A percentile compares a stretch with the other conserved stretches of the same genome.
phyloP scores from a whole-genome alignment of 1,139 yeast genomes.

The Meyerozyma smithsonii region DNA sequence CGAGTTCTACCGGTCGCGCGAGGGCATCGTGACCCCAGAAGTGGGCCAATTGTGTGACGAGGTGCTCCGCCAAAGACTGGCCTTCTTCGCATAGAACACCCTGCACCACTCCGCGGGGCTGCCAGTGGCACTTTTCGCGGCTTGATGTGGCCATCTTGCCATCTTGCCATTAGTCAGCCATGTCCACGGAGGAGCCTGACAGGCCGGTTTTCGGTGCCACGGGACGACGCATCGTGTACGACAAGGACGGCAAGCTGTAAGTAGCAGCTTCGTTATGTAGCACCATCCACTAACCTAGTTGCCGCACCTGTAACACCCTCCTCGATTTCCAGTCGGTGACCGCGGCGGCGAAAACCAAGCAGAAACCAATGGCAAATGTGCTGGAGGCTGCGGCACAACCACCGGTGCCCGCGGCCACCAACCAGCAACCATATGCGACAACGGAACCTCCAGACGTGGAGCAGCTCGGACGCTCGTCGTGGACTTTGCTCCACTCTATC shows the following conservation, averaged over 20 bases:
- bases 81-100: no score
- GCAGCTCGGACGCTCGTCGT: constrained; percentile 75
- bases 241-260: constrained; percentile 88
- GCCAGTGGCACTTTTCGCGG: no score
- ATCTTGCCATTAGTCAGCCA: neutral
- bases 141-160: no score
- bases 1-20: constrained; percentile 65
- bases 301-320: constrained; percentile 80
- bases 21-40: constrained; percentile 66
- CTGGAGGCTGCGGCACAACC: no score
- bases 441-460: constrained; percentile 56
- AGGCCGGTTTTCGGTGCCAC: constrained; percentile 47
- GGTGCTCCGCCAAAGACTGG: constrained; percentile 53
- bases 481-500: constrained; percentile 88
- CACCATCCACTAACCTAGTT: constrained; percentile 29
- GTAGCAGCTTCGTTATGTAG: constrained; percentile 20
- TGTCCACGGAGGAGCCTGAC: neutral
- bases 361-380: constrained; percentile 9
- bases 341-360: constrained; percentile 20
- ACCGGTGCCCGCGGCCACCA: no score
- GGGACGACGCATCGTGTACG: constrained; percentile 73
- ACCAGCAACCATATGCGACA: neutral
- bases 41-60: constrained; percentile 69
- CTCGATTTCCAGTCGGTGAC: constrained; percentile 69
- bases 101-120: no score